phyloP scores from a whole-genome alignment of 257 asterid species.

The Scutellaria baicalensis region DNA sequence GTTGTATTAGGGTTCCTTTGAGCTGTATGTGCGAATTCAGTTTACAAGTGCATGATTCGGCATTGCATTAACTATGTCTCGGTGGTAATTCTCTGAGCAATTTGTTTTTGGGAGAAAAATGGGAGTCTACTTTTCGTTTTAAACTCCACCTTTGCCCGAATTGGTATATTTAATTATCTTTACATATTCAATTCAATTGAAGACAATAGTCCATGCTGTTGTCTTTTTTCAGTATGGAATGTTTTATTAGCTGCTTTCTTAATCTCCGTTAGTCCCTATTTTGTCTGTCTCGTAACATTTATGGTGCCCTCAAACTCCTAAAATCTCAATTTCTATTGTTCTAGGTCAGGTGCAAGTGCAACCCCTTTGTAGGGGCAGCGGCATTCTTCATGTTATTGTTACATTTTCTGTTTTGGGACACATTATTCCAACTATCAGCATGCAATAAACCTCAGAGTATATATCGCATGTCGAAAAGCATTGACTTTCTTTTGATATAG shows the following conservation, averaged over 20 bases:
- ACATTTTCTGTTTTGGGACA: neutral
- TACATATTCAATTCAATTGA: neutral
- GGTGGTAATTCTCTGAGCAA: neutral
- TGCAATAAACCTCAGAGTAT: neutral
- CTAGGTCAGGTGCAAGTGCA: neutral
- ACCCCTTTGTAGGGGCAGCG: neutral
- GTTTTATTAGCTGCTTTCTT: neutral
- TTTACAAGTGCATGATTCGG: constrained; percentile 1
- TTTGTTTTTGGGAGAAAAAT: neutral
- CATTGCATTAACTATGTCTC: constrained; percentile 1
- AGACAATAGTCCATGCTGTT: neutral
- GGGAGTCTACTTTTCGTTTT: neutral
- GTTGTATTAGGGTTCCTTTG: constrained; percentile 24
- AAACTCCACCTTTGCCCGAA: neutral
- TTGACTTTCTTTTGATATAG: neutral
- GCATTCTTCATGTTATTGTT: neutral
- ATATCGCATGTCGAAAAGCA: neutral
- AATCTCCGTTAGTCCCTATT: neutral
- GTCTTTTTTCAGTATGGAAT: neutral
- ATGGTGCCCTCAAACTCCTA: neutral
- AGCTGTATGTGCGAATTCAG: neutral
- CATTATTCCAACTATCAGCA: neutral
- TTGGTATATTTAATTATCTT: neutral
- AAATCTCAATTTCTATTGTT: neutral
- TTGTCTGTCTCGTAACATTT: neutral